Evolutionary conservation across 1,139 yeast genomes (phyloP).

Genomic region (Geotrichum bryndzae): DNA sequence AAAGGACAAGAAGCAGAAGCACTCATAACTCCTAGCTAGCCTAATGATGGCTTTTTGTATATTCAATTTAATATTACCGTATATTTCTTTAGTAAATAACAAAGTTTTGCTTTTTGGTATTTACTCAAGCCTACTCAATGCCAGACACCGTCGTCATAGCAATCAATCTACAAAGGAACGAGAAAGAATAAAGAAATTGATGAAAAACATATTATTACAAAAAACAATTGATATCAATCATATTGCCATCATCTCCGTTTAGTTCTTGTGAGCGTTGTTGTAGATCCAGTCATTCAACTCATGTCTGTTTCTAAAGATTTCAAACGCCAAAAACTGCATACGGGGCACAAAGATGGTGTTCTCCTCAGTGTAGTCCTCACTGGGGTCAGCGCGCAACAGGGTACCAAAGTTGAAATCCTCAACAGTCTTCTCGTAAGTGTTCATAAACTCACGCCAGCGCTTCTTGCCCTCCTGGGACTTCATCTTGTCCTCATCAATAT

Average conservation of each 20-base stretch:
- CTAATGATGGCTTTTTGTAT: background rate
- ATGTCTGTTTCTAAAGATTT: slow-evolving; percentile 84
- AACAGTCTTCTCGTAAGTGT: slow-evolving; percentile 60
- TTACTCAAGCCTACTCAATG: background rate
- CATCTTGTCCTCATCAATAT: slow-evolving; percentile 70
- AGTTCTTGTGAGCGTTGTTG: slow-evolving; percentile 21
- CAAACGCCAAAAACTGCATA: slow-evolving; percentile 91
- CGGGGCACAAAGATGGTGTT: slow-evolving; percentile 87
- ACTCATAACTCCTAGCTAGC: background rate
- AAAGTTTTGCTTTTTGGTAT: background rate
- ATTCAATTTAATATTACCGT: too few relatives aligned
- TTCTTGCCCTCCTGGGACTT: slow-evolving; percentile 75
- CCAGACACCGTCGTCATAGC: background rate
- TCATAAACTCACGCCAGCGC: slow-evolving; percentile 87
- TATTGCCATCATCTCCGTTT: background rate
- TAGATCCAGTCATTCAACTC: slow-evolving; percentile 90
- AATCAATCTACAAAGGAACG: background rate
- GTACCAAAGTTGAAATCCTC: slow-evolving; percentile 97
- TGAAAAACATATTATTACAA: background rate
- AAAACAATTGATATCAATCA: background rate
- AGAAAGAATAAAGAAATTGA: background rate
- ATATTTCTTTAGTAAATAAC: background rate
- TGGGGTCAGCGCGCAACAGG: slow-evolving; percentile 63
- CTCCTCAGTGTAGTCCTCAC: slow-evolving; percentile 73
- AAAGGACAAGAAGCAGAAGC: background rate